Base-by-base conservation (phyloP, 1,139 yeast genomes). In the Nakaseomyces sp. region DNA sequence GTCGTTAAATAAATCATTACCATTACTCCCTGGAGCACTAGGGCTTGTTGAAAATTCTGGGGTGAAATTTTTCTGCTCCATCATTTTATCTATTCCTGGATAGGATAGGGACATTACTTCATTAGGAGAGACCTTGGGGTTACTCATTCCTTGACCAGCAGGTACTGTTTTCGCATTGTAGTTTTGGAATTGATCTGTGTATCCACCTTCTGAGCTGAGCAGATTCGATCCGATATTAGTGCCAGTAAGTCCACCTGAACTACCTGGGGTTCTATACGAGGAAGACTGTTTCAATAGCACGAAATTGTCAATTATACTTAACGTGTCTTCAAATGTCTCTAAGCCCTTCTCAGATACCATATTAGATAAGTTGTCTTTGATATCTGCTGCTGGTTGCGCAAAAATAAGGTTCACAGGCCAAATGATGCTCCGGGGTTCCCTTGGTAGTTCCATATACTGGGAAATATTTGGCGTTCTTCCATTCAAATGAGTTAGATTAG, bases 331-430 rank as follows among this genome's bases (percentile, higher is more conserved):
- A 29, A 58, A 50, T 35, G 51, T 47, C 25, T 50, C 48, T 28
- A 48, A 41, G 2, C 51, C 19, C 3, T 25, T n/a, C 9, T 20
- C 12, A 15, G 37, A 26, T 5, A 16, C 33, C 26, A 36, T 36
- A 15, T 22, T 41, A 9, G 46, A 32, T 17, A 43, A 15, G 17
- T 40, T 18, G 22, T 32, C 42, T 25, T 38, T 43, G 2, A 36
- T 31, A 25, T 49, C 45, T 12, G 47, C 32, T 13, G 59, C 50
- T 2, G 51, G 66, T 53, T 83, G 91, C 7, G 76, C 64, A 44
- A 76, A 68, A 53, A 89, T 80, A 19, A 82, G 64, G 43, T 72
- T 74, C 60, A 81, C 66, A 0, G 93, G 93, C 93, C 93, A 83
- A 41, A 77, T 63, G 2, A 83, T 74, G 46, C 69, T 76, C 55